These are phyloP conservation scores for Balakata baccata DNA, from an alignment of 345 rosid genomes.

Conservation along the genomic window DNA sequence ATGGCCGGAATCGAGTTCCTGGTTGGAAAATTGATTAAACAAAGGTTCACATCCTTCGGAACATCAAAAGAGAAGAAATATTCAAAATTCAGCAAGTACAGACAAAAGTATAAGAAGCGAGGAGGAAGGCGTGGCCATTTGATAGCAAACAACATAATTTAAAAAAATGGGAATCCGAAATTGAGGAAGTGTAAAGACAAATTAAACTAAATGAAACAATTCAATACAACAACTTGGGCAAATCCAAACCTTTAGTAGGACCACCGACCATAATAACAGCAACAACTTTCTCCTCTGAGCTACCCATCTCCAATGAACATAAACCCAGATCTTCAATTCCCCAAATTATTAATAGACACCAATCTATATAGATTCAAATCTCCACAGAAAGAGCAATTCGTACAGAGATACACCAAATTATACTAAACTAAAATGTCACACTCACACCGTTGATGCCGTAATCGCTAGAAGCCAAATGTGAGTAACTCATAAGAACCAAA, in stretches of 20 bases:
- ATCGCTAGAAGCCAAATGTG: background rate
- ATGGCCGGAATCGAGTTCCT: conserved; percentile 91
- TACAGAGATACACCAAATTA: background rate
- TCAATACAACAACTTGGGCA: background rate
- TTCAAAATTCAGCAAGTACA: background rate
- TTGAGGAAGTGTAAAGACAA: background rate
- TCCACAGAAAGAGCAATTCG: background rate
- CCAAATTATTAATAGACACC: background rate
- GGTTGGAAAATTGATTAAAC: background rate
- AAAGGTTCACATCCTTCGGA: background rate
- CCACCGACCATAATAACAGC: conserved; percentile 99
- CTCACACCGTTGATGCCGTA: background rate
- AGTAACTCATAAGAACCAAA: background rate
- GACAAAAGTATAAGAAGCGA: background rate
- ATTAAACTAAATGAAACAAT: background rate
- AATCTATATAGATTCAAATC: conserved; percentile 9
- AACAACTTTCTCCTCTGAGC: conserved; percentile 72
- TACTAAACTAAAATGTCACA: background rate
- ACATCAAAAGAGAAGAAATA: background rate
- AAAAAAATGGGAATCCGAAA: background rate
- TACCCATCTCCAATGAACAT: conserved; percentile 44
- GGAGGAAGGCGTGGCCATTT: background rate
- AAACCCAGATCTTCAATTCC: conserved; percentile 44
- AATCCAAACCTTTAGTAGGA: conserved; percentile 78
- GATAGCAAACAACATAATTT: background rate